Percentiles rank a stretch among this genome's conserved stretches.
Evolutionary conservation across 2,329 filamentous ascomycete genomes (phyloP).

Genomic region (Dryadomyces sulphureus): DNA sequence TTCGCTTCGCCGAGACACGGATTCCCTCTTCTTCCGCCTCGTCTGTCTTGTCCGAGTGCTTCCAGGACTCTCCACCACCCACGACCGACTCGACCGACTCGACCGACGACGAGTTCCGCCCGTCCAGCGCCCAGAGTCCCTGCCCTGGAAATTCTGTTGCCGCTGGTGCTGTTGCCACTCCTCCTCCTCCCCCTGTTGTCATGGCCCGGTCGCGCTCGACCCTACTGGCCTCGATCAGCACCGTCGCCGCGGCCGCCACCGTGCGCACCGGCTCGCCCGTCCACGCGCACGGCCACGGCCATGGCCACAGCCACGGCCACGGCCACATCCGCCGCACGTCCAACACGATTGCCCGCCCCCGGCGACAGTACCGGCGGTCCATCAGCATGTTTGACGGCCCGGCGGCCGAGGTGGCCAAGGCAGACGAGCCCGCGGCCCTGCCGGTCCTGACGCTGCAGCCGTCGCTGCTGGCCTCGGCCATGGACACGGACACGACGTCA

Average conservation of each 20-base stretch:
- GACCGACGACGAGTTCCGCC: conserved; percentile 31
- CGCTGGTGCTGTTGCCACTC: too few species aligned
- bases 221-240: conserved; percentile 34
- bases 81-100: conserved; percentile 15
- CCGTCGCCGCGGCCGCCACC: conserved; percentile 18
- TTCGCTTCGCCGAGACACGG: conserved; percentile 49
- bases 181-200: conserved; percentile 39
- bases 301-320: neutral
- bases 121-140: conserved; percentile 33
- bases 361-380: conserved; percentile 82
- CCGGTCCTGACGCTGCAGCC: conserved; percentile 32
- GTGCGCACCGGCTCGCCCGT: conserved; percentile 61
- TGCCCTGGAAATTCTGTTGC: conserved; percentile 18
- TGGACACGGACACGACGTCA: conserved; percentile 56
- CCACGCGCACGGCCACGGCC: conserved; percentile 2
- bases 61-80: conserved; percentile 60
- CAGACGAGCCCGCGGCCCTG: conserved; percentile 29
- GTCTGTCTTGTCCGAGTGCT: conserved; percentile 61
- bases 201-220: conserved; percentile 44
- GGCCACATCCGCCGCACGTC: conserved; percentile 57
- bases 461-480: conserved; percentile 54
- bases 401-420: conserved; percentile 66
- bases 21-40: conserved; percentile 20
- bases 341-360: conserved; percentile 58
- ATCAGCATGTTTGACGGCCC: conserved; percentile 97